Base-by-base conservation (phyloP, 2,329 filamentous ascomycete species). In the Colletotrichum orchidophilum region DNA sequence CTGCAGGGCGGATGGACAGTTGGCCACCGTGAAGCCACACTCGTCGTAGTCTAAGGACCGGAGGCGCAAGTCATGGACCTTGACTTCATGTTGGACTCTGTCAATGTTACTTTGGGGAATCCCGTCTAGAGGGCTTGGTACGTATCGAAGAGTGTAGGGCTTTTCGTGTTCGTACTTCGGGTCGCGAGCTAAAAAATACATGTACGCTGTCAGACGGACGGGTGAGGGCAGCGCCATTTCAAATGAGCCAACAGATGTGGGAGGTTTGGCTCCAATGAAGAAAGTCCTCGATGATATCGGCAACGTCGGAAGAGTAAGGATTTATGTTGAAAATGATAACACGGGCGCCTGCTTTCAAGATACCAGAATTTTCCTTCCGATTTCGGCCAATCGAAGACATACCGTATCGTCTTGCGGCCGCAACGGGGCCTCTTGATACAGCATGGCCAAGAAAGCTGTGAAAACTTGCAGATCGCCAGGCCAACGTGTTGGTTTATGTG, bases 91-190 rank as follows among this genome's bases (percentile, higher is more conserved):
- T 24, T 39, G 26, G 12, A 60, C 42, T 27, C 55, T n/a, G 39
- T 66, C 63, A 13, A 66, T 66, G 46, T 66, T 66, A 7, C 24
- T 66, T 29, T 66, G 63, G 9, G 39, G 29, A 35, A 66, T 18
- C 5, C 27, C 63, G 29, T 66, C 63, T 26, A 29, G 7, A 0
- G 63, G 54, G 13, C 39, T 24, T 15, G 63, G 54, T 4, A 29
- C 42, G 29, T 66, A 66, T 54, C 63, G 35, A 35, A 66, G 49
- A 6, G 63, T 66, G 63, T 66, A 66, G 8, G 55, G 63, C 57
- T 66, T 66, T 31, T 66, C 63, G 55, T 52, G 8, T 27, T 33
- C 21, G 42, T 66, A 66, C n/a, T 60, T 66, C 2, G 63, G 54
- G 33, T 66, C 46, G 18, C 63, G 63, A 9, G 63, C 63, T 29